Evolutionary conservation across 2,329 filamentous ascomycete species (phyloP).

Genomic region (Chrysoporthe cubensis): DNA sequence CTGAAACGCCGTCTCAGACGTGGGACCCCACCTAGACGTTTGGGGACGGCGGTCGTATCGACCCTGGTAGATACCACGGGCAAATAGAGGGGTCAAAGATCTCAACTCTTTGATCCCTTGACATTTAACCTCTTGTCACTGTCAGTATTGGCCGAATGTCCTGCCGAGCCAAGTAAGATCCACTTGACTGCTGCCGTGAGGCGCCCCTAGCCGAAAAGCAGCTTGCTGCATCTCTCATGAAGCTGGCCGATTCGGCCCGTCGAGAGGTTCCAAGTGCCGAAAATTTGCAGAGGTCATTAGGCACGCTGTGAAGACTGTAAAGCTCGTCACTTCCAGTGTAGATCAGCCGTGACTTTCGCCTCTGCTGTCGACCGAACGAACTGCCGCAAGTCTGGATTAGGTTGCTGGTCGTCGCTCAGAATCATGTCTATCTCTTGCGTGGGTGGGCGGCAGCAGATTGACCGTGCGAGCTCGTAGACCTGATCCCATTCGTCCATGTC

Average conservation of each 20-base stretch:
- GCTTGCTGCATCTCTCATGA: neutral
- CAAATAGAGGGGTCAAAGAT: conserved; percentile 19
- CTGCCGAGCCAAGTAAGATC: neutral
- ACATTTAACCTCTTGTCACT: neutral
- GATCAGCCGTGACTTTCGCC: conserved; percentile 54
- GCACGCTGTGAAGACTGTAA: neutral
- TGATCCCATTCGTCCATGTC: conserved; percentile 75
- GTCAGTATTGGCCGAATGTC: neutral
- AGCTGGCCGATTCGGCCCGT: no score
- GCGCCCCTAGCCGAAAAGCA: neutral
- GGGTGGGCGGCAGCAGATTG: conserved; percentile 61
- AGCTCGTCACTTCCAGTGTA: conserved; percentile 59
- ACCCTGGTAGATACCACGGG: conserved; percentile 22
- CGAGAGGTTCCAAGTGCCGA: neutral
- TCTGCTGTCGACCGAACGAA: conserved; percentile 67
- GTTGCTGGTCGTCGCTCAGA: conserved; percentile 49
- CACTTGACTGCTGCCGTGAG: neutral
- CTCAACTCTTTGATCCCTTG: neutral
- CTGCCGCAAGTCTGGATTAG: conserved; percentile 56
- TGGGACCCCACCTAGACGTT: conserved; percentile 36
- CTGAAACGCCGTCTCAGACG: conserved; percentile 45
- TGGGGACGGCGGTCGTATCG: conserved; percentile 32
- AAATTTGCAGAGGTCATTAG: neutral
- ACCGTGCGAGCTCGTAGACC: conserved; percentile 66
- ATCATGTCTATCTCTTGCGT: conserved; percentile 43